phyloP scores from a whole-genome alignment of 176 grass and related monocot genomes.

The Rhynchospora pubera region DNA sequence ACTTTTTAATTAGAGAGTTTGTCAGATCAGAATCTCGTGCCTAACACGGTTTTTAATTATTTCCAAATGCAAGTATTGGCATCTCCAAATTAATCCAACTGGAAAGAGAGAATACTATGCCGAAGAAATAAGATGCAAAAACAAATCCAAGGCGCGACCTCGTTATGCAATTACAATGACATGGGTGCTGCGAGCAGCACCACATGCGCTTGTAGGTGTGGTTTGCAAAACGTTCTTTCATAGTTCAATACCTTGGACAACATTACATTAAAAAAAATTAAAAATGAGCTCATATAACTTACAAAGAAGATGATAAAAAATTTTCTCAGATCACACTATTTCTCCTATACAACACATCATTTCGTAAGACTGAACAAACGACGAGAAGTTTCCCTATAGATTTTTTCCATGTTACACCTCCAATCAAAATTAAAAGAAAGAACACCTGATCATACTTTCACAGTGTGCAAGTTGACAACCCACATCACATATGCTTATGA shows the following conservation, averaged over 20 bases:
- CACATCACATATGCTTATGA: neutral
- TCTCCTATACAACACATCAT: neutral
- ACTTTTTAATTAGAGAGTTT: too few species aligned
- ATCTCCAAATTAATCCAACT: neutral
- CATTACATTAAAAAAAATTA: neutral
- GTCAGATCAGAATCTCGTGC: too few species aligned
- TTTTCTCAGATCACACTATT: neutral
- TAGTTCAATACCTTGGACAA: neutral
- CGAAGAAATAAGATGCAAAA: neutral
- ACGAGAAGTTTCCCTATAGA: conserved; percentile 21
- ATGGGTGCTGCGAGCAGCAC: neutral
- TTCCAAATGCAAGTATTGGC: too few species aligned
- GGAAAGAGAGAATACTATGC: too few species aligned
- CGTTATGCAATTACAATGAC: neutral
- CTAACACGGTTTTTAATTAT: too few species aligned
- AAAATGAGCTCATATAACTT: too few species aligned
- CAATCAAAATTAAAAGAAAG: conserved; percentile 15
- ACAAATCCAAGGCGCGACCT: neutral
- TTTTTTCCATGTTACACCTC: conserved; percentile 37
- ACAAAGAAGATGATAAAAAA: neutral
- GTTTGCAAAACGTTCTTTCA: neutral
- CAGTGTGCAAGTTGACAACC: neutral
- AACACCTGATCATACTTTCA: conserved; percentile 16
- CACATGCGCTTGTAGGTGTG: neutral
- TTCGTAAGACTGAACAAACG: neutral